phyloP scores from a whole-genome alignment of 2,329 filamentous ascomycete genomes.

The Cordyceps fumosorosea region DNA sequence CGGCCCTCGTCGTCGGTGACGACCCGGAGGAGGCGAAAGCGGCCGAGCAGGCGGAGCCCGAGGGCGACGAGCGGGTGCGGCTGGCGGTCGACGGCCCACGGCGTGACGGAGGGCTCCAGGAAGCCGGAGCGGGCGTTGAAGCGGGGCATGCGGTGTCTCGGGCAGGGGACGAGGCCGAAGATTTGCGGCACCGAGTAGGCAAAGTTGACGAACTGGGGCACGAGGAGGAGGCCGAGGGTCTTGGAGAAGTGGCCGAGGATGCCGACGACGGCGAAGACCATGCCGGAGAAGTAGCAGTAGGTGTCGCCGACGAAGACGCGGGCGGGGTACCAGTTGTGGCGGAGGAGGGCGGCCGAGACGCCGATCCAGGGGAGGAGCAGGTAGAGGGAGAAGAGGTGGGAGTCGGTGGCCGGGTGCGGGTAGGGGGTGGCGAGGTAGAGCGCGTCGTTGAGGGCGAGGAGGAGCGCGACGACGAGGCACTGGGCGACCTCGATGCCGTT shows the following conservation, averaged over 20 bases:
- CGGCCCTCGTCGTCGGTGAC: conserved; percentile 59
- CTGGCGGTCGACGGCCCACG: conserved; percentile 62
- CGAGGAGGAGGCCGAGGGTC: conserved; percentile 81
- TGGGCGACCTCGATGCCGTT: conserved; percentile 97
- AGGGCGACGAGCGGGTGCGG: conserved; percentile 58
- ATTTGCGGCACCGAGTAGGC: conserved; percentile 88
- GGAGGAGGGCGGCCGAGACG: conserved; percentile 78
- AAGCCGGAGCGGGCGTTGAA: conserved; percentile 83
- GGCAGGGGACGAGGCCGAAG: conserved; percentile 84
- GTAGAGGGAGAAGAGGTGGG: conserved; percentile 92
- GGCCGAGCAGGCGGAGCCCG: conserved; percentile 61
- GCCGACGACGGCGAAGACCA: conserved; percentile 96
- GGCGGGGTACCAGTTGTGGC: conserved; percentile 94
- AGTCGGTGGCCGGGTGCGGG: conserved; percentile 90
- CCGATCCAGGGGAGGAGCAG: conserved; percentile 90
- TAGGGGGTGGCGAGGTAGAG: conserved; percentile 80
- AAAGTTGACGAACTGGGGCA: conserved; percentile 96
- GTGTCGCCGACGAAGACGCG: conserved; percentile 96
- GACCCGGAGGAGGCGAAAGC: conserved; percentile 61
- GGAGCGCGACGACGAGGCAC: conserved; percentile 78
- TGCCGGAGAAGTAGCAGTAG: conserved; percentile 98
- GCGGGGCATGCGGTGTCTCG: conserved; percentile 80
- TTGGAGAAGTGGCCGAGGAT: conserved; percentile 98
- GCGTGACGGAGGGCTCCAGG: conserved; percentile 78
- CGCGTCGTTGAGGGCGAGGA: conserved; percentile 79